Evolutionary conservation across 2,329 filamentous ascomycete species (phyloP).

Genomic region (Cladosporium colombiae): DNA sequence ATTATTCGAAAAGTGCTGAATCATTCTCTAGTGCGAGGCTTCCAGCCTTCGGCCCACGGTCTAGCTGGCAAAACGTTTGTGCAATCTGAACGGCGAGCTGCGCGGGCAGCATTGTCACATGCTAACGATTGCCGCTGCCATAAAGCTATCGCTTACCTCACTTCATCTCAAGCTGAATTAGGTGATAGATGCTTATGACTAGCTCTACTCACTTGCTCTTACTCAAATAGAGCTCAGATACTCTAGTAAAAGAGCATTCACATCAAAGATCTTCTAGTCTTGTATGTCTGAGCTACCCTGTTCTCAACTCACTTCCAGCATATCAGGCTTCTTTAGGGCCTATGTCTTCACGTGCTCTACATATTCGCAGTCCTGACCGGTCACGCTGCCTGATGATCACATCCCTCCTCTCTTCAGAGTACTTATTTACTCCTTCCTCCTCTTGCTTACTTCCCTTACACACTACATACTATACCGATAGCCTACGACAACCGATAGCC

Average conservation of each 20-base stretch:
- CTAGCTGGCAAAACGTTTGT: not conserved
- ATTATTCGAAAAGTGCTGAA: not conserved
- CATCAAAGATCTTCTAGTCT: not conserved
- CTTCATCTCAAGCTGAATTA: not conserved
- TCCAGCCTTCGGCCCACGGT: not conserved
- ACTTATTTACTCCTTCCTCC: no score
- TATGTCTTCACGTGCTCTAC: not conserved
- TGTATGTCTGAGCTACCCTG: not conserved
- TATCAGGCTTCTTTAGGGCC: not conserved
- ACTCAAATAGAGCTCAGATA: not conserved
- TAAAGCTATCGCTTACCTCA: not conserved
- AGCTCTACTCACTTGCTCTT: not conserved
- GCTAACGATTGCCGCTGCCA: not conserved
- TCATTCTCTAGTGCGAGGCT: not conserved
- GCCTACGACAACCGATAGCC: no score
- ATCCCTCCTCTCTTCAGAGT: no score
- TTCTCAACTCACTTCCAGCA: not conserved
- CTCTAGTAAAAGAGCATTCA: not conserved
- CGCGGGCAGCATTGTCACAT: not conserved
- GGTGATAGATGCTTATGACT: not conserved
- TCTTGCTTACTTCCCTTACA: no score
- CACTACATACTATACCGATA: no score
- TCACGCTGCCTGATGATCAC: not conserved
- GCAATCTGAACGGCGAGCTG: not conserved
- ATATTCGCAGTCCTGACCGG: not conserved